Percentiles rank a stretch among this genome's conserved stretches.
These are phyloP conservation scores for Neurospora sp. DNA, from an alignment of 495 filamentous ascomycete species.

Conservation along the genomic window DNA sequence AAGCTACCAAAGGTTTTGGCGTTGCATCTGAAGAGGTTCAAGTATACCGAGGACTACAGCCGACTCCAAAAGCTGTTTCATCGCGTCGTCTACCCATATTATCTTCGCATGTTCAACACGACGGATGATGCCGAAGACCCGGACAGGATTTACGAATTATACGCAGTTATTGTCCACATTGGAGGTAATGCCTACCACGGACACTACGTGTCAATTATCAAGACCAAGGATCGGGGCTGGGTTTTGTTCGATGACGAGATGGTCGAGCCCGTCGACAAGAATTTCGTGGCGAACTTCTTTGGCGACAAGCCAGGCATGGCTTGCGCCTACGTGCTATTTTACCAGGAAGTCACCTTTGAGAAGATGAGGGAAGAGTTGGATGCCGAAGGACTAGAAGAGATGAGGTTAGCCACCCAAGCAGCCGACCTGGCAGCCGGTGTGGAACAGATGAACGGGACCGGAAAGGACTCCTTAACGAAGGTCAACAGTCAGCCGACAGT, in stretches of 20 bases:
- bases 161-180: conserved; percentile 97
- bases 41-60: conserved; percentile 91
- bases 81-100: conserved; percentile 91
- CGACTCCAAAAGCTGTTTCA: conserved; percentile 94
- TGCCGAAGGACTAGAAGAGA: conserved; percentile 61
- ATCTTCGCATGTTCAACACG: conserved; percentile 93
- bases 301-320: conserved; percentile 84
- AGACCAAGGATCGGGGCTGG: conserved; percentile 94
- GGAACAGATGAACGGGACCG: conserved; percentile 28
- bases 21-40: conserved; percentile 91
- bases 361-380: conserved; percentile 74
- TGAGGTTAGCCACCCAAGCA: conserved; percentile 44
- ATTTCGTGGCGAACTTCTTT: conserved; percentile 96
- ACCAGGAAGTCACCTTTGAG: conserved; percentile 91
- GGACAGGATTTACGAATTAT: conserved; percentile 90
- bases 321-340: conserved; percentile 95
- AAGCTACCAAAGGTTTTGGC: conserved; percentile 83
- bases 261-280: conserved; percentile 94
- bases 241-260: conserved; percentile 95
- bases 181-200: conserved; percentile 97
- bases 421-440: conserved; percentile 41
- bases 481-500: conserved; percentile 29
- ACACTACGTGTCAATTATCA: conserved; percentile 95
- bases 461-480: conserved; percentile 22
- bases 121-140: conserved; percentile 95